Percentiles rank a stretch among this genome's conserved stretches.
These are phyloP conservation scores for Venturiaceae sp. DNA, from an alignment of 2,329 filamentous ascomycete species.

Conservation along the genomic window DNA sequence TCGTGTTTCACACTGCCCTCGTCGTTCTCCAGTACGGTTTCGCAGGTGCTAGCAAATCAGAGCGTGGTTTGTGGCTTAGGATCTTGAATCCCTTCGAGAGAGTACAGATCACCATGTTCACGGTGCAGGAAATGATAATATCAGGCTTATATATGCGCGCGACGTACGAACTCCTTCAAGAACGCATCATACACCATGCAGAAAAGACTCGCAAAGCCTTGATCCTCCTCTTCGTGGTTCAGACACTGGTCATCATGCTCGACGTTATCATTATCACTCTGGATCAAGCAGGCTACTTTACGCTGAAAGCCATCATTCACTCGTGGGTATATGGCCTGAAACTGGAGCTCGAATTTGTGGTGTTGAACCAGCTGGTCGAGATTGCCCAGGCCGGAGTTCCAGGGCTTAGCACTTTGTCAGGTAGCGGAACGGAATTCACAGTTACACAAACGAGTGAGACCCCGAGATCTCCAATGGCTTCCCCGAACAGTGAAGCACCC, in stretches of 20 bases:
- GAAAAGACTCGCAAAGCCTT: neutral
- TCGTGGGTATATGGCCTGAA: conserved; percentile 11
- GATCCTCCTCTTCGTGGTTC: conserved; percentile 4
- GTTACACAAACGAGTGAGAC: neutral
- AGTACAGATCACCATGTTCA: conserved; percentile 5
- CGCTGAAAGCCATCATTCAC: conserved; percentile 12
- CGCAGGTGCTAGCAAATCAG: neutral
- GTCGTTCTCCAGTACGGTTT: conserved; percentile 6
- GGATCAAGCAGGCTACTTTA: conserved; percentile 11
- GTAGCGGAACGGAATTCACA: conserved; percentile 1
- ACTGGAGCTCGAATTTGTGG: conserved; percentile 14
- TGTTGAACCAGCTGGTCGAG: conserved; percentile 13
- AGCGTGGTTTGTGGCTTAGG: neutral
- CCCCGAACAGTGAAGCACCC: neutral
- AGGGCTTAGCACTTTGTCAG: neutral
- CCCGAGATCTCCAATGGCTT: neutral
- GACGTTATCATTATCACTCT: conserved; percentile 4
- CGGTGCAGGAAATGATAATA: conserved; percentile 6
- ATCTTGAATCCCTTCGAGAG: conserved; percentile 5
- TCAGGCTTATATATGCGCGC: neutral
- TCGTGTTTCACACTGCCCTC: conserved; percentile 23
- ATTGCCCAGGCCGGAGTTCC: conserved; percentile 3
- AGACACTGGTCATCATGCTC: neutral
- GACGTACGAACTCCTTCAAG: neutral
- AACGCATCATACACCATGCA: neutral